These are phyloP conservation scores for Macaranga tanarius DNA, from an alignment of 441 rosid genomes.

Conservation along the genomic window DNA sequence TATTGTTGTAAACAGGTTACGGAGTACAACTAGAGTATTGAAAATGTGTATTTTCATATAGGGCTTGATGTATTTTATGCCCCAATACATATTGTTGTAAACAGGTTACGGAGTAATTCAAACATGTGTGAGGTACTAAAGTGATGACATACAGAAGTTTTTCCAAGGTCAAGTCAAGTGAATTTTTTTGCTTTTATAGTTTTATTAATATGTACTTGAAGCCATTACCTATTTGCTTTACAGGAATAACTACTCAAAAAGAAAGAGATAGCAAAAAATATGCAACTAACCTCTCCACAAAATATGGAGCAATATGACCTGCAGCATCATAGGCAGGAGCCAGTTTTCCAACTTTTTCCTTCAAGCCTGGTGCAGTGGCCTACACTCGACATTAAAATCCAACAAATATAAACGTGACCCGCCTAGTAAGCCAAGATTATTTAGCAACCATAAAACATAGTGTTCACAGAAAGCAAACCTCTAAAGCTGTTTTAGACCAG, in stretches of 20 bases:
- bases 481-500: slow-evolving; percentile 64
- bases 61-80: too few relatives aligned
- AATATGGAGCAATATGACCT: slow-evolving; percentile 73
- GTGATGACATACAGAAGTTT: background rate
- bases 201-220: background rate
- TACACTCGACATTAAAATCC: slow-evolving; percentile 28
- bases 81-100: background rate
- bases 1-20: background rate
- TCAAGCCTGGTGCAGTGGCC: slow-evolving; percentile 84
- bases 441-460: background rate
- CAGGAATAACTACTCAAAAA: background rate
- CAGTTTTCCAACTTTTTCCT: slow-evolving; percentile 76
- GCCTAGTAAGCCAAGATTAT: background rate
- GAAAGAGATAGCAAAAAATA: background rate
- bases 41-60: too few relatives aligned
- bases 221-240: background rate
- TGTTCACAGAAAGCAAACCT: slow-evolving; percentile 43
- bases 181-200: background rate
- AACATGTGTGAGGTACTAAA: background rate
- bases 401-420: background rate
- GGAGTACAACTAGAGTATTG: too few relatives aligned
- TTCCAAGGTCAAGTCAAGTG: background rate
- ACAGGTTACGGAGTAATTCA: background rate
- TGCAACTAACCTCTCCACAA: slow-evolving; percentile 65
- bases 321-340: slow-evolving; percentile 91